Evolutionary conservation across 331 rosid species (phyloP).

Genomic region (Acacia concinna): DNA sequence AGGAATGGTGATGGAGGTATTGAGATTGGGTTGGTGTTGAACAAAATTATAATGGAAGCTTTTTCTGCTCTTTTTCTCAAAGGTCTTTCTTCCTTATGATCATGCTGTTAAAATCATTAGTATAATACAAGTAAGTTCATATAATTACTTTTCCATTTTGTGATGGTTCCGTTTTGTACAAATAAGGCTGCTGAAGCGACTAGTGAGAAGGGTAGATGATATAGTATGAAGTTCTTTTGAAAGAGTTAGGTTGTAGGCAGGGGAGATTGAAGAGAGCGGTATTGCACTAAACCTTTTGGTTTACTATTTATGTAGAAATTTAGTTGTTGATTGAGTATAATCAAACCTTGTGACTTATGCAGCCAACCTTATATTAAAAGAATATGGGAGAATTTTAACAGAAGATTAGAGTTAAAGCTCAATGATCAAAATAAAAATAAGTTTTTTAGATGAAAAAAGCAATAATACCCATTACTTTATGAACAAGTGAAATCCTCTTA

Average conservation of each 20-base stretch:
- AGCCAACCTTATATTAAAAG: no score
- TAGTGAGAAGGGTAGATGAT: neutral
- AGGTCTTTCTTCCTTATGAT: constrained; percentile 2
- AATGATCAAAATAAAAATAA: no score
- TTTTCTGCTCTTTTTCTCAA: constrained; percentile 17
- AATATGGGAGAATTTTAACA: no score
- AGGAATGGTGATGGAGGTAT: constrained; percentile 37
- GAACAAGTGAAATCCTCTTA: no score
- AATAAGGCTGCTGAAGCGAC: neutral
- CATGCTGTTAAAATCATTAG: neutral
- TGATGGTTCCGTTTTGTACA: neutral
- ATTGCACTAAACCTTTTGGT: neutral
- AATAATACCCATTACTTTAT: no score
- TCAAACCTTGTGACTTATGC: neutral
- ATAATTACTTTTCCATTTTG: neutral
- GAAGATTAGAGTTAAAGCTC: no score
- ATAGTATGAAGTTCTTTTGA: no score
- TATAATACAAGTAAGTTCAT: neutral
- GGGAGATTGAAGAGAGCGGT: neutral
- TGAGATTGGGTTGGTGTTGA: constrained; percentile 6
- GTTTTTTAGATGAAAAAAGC: no score
- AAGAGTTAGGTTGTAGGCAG: neutral
- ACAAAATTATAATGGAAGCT: neutral
- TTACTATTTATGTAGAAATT: no score
- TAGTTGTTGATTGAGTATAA: neutral